Evolutionary conservation across 495 filamentous ascomycete genomes (phyloP).

Genomic region (Venustampulla echinocandica): DNA sequence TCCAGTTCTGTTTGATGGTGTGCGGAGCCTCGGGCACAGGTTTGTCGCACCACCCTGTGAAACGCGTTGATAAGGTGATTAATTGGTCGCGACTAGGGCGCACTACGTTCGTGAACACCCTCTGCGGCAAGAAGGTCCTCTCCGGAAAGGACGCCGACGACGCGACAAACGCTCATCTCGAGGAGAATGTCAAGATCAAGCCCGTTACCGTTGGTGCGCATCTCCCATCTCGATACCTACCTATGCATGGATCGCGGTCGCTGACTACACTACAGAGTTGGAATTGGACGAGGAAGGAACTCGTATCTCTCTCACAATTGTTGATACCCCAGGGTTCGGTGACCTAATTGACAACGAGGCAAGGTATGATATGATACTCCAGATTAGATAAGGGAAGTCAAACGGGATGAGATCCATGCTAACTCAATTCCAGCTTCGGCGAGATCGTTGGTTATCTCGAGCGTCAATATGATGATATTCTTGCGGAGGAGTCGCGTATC

Average conservation of each 20-base stretch:
- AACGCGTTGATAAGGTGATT: not conserved
- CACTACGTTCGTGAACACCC: conserved; percentile 98
- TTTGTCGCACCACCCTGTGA: conserved; percentile 35
- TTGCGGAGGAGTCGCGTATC: conserved; percentile 98
- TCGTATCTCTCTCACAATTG: conserved; percentile 93
- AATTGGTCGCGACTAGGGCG: conserved; percentile 50
- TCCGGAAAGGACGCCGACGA: conserved; percentile 85
- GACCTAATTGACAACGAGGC: conserved; percentile 99
- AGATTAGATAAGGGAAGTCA: not conserved
- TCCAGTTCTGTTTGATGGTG: conserved; percentile 99
- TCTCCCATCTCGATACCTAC: conserved; percentile 1
- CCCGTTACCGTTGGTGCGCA: conserved; percentile 88
- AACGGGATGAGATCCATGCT: conserved; percentile 9
- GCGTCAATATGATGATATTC: conserved; percentile 97
- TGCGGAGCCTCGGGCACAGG: conserved; percentile 97
- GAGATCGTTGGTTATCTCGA: conserved; percentile 98
- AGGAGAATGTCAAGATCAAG: conserved; percentile 97
- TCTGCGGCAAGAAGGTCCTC: conserved; percentile 91
- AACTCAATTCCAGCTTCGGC: conserved; percentile 87
- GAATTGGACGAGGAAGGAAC: conserved; percentile 98
- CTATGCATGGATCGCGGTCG: conserved; percentile 6
- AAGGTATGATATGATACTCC: conserved; percentile 50
- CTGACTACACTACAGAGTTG: conserved; percentile 60
- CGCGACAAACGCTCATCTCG: conserved; percentile 75
- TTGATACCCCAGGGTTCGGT: conserved; percentile 96